Evolutionary conservation across 164 flowering plant species (phyloP).

Genomic region (Aristolochia californica): DNA sequence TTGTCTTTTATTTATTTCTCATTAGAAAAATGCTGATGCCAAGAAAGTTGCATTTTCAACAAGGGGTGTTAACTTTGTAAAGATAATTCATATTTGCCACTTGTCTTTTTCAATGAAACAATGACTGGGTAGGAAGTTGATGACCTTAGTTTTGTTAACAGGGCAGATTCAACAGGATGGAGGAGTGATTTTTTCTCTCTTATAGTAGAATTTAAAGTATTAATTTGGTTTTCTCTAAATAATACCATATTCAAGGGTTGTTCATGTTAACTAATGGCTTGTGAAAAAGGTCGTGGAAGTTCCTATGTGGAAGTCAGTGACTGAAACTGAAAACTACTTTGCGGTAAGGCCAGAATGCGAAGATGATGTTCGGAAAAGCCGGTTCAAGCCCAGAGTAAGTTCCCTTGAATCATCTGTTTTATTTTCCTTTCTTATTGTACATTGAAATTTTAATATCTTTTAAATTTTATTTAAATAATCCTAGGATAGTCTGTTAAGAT

Average conservation of each 20-base stretch:
- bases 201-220: neutral
- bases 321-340: slow-evolving; percentile 32
- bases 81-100: neutral
- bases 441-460: neutral
- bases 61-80: neutral
- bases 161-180: neutral
- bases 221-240: neutral
- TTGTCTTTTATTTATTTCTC: too few species aligned
- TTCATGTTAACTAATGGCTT: neutral
- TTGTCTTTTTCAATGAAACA: neutral
- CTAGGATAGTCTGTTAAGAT: neutral
- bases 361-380: slow-evolving; percentile 49
- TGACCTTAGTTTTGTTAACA: neutral
- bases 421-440: neutral
- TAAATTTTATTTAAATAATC: too few species aligned
- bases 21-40: too few species aligned
- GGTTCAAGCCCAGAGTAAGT: slow-evolving; percentile 54
- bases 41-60: too few species aligned
- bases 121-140: neutral
- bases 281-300: neutral
- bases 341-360: slow-evolving; percentile 51
- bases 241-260: neutral
- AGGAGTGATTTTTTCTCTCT: neutral
- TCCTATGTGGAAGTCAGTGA: slow-evolving; percentile 15
- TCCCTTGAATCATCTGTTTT: neutral